Conservation (phyloP, 208 protist species). For the Chromosphaera perkinsii region DNA sequence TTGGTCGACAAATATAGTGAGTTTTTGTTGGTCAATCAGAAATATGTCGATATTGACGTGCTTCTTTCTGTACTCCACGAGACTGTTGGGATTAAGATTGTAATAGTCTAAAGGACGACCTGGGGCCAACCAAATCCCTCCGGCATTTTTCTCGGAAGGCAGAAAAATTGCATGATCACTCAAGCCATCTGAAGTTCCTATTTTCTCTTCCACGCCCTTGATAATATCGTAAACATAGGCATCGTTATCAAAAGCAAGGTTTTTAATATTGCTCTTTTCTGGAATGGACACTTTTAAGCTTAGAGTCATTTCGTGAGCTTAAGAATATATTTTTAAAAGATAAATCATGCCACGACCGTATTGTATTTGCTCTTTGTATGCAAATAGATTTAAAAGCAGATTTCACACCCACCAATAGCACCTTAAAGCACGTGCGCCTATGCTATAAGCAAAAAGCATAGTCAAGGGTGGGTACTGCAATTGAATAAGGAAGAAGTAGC, state of each 20-base stretch:
- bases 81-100: slow-evolving; percentile 46
- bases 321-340: no score
- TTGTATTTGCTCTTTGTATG: no score
- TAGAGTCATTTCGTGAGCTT: no score
- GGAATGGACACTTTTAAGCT: no score
- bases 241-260: slow-evolving; percentile 18
- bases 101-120: slow-evolving; percentile 54
- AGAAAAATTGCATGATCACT: slow-evolving; percentile 48
- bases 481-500: no score
- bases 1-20: slow-evolving; percentile 47
- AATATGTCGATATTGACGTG: slow-evolving; percentile 47
- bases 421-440: no score
- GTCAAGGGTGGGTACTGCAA: no score
- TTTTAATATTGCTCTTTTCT: slow-evolving; percentile 7
- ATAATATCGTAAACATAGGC: slow-evolving; percentile 6
- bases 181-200: neutral
- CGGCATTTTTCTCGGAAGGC: slow-evolving; percentile 33
- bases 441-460: no score
- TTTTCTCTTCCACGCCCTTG: neutral
- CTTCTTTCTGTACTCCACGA: slow-evolving; percentile 56
- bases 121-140: slow-evolving; percentile 45
- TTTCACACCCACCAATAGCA: no score
- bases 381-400: no score
- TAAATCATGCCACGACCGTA: no score
- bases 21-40: slow-evolving; percentile 38